Evolutionary conservation across 805 yeast species (phyloP).

Genomic region (Barnettozyma salicaria): DNA sequence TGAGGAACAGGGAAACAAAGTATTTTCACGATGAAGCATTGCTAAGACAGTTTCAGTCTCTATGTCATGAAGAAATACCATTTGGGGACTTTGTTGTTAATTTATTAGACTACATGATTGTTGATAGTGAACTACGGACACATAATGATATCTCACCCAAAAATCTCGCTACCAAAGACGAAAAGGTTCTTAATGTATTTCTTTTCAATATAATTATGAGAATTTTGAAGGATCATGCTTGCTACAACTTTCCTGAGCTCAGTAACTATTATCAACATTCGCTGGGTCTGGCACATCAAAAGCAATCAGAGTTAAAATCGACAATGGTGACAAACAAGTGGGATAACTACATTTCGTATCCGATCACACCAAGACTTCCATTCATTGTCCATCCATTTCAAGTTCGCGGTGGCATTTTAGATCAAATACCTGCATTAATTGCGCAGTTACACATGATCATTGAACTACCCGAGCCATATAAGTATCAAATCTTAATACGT

Average conservation of each 20-base stretch:
- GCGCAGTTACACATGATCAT: background rate
- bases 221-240: constrained; percentile 9
- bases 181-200: constrained; percentile 3
- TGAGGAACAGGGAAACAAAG: too few species aligned
- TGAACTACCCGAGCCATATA: constrained; percentile 1
- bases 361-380: constrained; percentile 1
- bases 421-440: background rate
- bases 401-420: background rate
- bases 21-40: constrained; percentile 2
- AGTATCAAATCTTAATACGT: background rate
- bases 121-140: background rate
- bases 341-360: constrained; percentile 15
- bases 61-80: background rate
- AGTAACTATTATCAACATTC: constrained; percentile 9
- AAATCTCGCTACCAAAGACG: too few species aligned
- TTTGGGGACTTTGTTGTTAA: constrained; percentile 10
- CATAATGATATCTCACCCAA: too few species aligned
- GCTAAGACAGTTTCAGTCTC: constrained; percentile 1
- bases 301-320: background rate
- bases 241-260: constrained; percentile 9
- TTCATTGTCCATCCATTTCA: background rate
- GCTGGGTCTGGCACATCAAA: too few species aligned
- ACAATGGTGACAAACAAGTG: constrained; percentile 10
- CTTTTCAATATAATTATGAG: constrained; percentile 10
- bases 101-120: constrained; percentile 3